These are phyloP conservation scores for Skeletonema tropicum DNA, from an alignment of 108 stramenopile species.

Conservation along the genomic window DNA sequence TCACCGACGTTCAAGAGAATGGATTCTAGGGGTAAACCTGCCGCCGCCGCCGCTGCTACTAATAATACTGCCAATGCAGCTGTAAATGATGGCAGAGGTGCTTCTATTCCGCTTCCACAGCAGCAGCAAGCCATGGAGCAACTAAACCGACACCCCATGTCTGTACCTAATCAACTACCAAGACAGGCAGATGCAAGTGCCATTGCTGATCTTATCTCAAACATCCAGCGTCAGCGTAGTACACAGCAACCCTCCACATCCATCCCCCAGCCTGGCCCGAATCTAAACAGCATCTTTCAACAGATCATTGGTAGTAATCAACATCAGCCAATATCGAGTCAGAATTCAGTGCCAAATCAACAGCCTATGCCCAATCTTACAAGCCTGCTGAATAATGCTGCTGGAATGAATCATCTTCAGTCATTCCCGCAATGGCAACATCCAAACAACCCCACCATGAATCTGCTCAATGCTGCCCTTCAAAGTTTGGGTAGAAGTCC, in stretches of 20 bases:
- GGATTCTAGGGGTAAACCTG: no score
- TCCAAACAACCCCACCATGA: no score
- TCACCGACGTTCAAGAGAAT: no score
- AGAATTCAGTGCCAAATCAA: neutral
- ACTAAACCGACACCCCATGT: neutral
- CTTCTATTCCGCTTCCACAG: no score
- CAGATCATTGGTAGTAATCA: neutral
- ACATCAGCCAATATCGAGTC: no score
- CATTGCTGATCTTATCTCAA: no score
- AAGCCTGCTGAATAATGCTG: neutral
- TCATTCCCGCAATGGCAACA: neutral
- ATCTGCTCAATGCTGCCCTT: no score
- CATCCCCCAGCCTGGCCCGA: neutral
- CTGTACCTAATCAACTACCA: neutral
- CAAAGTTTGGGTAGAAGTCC: no score
- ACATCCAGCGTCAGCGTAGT: neutral
- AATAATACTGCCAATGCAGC: neutral
- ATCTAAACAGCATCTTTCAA: no score
- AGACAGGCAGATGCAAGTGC: no score
- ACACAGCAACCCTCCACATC: neutral
- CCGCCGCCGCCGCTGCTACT: neutral
- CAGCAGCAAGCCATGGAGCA: neutral
- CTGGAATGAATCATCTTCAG: no score
- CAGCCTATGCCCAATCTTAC: neutral
- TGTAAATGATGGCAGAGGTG: neutral